Base-by-base conservation (phyloP, 495 filamentous ascomycete genomes). In the Aeminium ludgeri region DNA sequence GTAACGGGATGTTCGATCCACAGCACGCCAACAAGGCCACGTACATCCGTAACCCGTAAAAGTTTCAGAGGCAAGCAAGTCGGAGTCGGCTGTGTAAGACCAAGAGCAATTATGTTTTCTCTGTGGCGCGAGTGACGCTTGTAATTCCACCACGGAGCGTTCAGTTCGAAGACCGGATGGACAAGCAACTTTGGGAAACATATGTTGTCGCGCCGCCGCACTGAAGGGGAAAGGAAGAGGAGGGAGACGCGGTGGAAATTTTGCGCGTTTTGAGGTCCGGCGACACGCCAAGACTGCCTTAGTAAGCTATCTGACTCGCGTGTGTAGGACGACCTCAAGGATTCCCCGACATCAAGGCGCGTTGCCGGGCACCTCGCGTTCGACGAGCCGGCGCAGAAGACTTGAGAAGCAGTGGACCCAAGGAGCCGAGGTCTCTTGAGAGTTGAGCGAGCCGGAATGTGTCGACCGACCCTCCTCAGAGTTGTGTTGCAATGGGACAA, bases 71-170 rank as follows among this genome's bases (percentile, higher is more conserved):
- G 39, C 39, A 34, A 27, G 20, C 46, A 20, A 50, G 48, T 46
- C 48, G 48, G 48, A 39, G 32, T 8, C 41, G 48, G 38, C 48
- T 46, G 29, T 16, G 3, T 12, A n/a, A 15, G 33, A 10, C 44
- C 30, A 51, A 27, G 12, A 44, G 48, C 48, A 51, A 47, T 51
- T 36, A 13, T 4, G 29, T 44, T 47, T 23, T 39, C 20, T 51
- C 48, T 51, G 44, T 51, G 44, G 36, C 39, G 39, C 33, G 44
- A 51, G 1, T 43, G 44, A 51, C 44, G 40, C 48, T 47, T 6
- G 41, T 23, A 19, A 36, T 5, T 40, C 17, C 44, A 46, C 48
- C 43, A 50, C 29, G 34, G 43, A 28, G 10, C 30, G 18, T 36
- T 10, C 10, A 1, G 23, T 25, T 3, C 3, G 8, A 8, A 25